A percentile compares a stretch with the other conserved stretches of the same genome.
Conservation (phyloP, 352 stramenopile genomes). For the Pythium pectinolyticum region DNA sequence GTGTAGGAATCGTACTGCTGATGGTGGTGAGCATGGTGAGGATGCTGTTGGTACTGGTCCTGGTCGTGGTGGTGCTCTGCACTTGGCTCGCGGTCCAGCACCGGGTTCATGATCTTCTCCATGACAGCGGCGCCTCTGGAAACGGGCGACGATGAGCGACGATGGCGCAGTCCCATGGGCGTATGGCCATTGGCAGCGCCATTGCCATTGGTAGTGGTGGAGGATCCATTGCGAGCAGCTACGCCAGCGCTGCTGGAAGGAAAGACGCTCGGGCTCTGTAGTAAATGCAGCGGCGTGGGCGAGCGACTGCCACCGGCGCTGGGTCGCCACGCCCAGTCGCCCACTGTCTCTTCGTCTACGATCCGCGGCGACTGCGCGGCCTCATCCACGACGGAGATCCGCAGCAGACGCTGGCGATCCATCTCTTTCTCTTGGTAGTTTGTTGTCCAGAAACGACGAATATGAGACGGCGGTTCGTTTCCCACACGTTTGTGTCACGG, state of each 20-base stretch:
- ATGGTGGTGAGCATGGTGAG: constrained; percentile 14
- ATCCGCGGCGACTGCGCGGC: constrained; percentile 24
- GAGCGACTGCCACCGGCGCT: constrained; percentile 8
- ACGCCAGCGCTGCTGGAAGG: not conserved
- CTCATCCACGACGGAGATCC: constrained; percentile 31
- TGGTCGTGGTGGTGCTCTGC: constrained; percentile 12
- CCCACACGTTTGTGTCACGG: not conserved
- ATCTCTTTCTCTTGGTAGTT: too few species aligned
- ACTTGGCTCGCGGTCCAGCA: constrained; percentile 52
- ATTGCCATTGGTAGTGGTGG: not conserved
- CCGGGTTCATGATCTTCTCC: constrained; percentile 75
- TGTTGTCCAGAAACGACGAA: too few species aligned
- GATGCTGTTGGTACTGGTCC: not conserved
- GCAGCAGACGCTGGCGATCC: constrained; percentile 17
- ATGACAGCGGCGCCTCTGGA: constrained; percentile 62
- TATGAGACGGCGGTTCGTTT: constrained; percentile 2
- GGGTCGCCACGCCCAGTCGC: constrained; percentile 14
- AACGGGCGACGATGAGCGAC: constrained; percentile 19
- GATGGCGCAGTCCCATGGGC: constrained; percentile 14
- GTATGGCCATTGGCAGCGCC: not conserved
- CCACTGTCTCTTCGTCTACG: constrained; percentile 22
- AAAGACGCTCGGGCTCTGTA: constrained; percentile 13
- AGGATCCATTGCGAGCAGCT: too few species aligned
- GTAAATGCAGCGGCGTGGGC: constrained; percentile 13
- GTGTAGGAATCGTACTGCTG: constrained; percentile 25